A percentile compares a stretch with the other conserved stretches of the same genome.
Evolutionary conservation across 805 yeast species (phyloP).

Genomic region (Sungouiozyma intestinalis): DNA sequence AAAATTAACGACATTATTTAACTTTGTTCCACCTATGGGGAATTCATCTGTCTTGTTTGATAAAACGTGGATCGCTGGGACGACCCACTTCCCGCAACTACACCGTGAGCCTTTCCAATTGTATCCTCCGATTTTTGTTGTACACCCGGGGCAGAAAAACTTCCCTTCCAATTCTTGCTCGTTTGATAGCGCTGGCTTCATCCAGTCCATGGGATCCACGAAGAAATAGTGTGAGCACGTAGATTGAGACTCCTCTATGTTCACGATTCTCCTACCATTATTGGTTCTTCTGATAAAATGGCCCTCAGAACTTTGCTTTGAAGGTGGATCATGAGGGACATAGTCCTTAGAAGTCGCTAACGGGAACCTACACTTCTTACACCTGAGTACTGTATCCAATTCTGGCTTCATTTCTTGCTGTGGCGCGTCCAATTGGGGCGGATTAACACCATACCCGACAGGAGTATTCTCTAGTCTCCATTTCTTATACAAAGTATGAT

Average conservation of each 20-base stretch:
- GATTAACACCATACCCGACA: slow-evolving; percentile 6
- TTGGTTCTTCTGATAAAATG: slow-evolving; percentile 56
- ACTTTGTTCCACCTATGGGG: slow-evolving; percentile 10
- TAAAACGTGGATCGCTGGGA: slow-evolving; percentile 80
- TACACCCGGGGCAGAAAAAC: slow-evolving; percentile 75
- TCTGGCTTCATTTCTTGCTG: slow-evolving; percentile 1
- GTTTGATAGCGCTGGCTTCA: slow-evolving; percentile 62
- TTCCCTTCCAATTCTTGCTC: slow-evolving; percentile 79
- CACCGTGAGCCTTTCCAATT: slow-evolving; percentile 93
- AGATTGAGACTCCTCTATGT: slow-evolving; percentile 44
- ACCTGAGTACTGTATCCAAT: slow-evolving; percentile 41
- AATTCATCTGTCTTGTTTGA: slow-evolving; percentile 71
- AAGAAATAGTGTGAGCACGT: slow-evolving; percentile 70
- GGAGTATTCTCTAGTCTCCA: slow-evolving; percentile 32
- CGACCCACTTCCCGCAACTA: slow-evolving; percentile 91
- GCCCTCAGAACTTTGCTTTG: slow-evolving; percentile 51
- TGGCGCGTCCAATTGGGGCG: not conserved
- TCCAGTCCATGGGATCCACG: slow-evolving; percentile 86
- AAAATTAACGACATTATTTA: slow-evolving; percentile 21
- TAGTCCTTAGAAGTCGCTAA: slow-evolving; percentile 56
- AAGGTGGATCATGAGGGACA: slow-evolving; percentile 59
- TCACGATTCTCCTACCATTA: slow-evolving; percentile 48
- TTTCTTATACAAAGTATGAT: slow-evolving; percentile 32
- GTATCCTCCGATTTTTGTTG: slow-evolving; percentile 79
- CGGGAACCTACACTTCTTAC: slow-evolving; percentile 70